Conservation (phyloP, 495 filamentous ascomycete genomes). For the Penicillium longicatenatum region DNA sequence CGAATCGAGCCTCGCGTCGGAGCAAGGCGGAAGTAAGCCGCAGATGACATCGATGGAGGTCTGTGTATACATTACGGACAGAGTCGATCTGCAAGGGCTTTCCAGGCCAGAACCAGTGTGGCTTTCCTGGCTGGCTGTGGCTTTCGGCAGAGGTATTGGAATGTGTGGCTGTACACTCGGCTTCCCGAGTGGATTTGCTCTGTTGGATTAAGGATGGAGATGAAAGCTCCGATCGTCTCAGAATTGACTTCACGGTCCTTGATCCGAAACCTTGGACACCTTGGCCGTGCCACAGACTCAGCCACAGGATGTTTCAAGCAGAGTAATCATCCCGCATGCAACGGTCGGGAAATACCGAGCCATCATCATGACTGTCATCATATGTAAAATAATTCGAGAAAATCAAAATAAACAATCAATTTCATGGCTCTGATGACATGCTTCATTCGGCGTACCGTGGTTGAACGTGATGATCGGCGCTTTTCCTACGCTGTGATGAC, state of each 20-base stretch:
- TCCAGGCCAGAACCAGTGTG: background rate
- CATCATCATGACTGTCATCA: background rate
- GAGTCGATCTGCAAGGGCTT: background rate
- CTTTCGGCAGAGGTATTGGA: background rate
- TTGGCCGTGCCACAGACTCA: background rate
- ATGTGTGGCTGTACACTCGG: slow-evolving; percentile 15
- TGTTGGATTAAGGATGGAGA: background rate
- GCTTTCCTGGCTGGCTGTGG: background rate
- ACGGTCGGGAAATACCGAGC: background rate
- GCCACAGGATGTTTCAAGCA: background rate
- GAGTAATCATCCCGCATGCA: background rate
- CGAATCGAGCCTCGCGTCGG: background rate
- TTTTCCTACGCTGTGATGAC: background rate
- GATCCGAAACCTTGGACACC: background rate
- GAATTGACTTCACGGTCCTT: background rate
- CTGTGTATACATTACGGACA: background rate
- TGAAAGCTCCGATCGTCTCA: slow-evolving; percentile 2
- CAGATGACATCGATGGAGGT: background rate
- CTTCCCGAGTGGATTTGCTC: background rate
- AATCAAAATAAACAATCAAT: background rate
- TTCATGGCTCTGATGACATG: background rate
- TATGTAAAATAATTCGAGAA: background rate
- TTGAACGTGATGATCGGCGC: background rate
- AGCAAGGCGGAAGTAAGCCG: background rate
- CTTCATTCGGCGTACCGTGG: background rate